Base-by-base conservation (phyloP, 306 rosid genomes). In the Sophora flavescens region DNA sequence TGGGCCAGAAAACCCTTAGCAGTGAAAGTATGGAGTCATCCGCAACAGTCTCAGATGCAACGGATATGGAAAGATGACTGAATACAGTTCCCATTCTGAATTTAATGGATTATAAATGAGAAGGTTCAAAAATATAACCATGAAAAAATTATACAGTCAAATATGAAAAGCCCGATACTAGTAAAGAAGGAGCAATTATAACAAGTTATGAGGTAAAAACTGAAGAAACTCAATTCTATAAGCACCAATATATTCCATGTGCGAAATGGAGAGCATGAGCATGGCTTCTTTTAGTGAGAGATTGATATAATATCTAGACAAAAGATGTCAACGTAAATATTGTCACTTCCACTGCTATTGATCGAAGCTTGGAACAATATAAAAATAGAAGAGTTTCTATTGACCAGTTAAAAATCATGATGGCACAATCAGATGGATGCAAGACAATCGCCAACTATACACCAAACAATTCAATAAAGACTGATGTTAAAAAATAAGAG, bases 21-120 rank as follows among this genome's bases (percentile, higher is more conserved):
- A 94, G 80, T 35, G 92, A 82, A 79, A 90, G 82, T 72, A 90
- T 87, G 56, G 96, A 86, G 77, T 90, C 97, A 82, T 94, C 98
- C 44, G 85, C 76, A 63, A 84, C 78, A 72, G 88, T 85, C 39
- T 87, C 96, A 74, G 81, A 77, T 5, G 81, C 89, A 68, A 76
- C 61, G 3, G 90, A 87, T 48, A 79, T 80, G 10, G 90, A 77
- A 56, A 93, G 88, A 85, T 94, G 97, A 76, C 93, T 85, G 84
- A 94, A 91, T 75, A 94, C 93, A 62, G 96, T 94, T 85, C 98
- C 98, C 79, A 87, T 88, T 90, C 98, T 94, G 92, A 72, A 82
- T 76, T 80, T 47, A 70, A 78, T 26, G 53, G 81, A 70, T 50
- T 48, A 62, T 58, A 48, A 32, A 70, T 8, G 54, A 76, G 17